These are phyloP conservation scores for Carex littledalei DNA, from an alignment of 176 grass and related monocot species.

Conservation along the genomic window DNA sequence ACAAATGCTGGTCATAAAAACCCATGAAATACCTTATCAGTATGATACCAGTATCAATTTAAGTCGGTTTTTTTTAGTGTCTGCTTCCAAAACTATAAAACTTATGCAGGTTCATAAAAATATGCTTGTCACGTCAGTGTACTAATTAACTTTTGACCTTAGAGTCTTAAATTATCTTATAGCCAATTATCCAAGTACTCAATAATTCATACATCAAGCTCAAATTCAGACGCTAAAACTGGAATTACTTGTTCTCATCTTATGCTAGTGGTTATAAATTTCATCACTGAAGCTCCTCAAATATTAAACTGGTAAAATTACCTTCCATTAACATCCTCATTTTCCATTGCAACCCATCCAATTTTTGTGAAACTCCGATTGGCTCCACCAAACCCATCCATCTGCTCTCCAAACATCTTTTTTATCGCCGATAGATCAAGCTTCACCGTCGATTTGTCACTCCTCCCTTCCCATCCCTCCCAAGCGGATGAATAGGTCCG, in stretches of 20 bases:
- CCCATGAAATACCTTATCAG: neutral
- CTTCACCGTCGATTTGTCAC: conserved; percentile 39
- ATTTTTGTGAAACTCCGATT: conserved; percentile 2
- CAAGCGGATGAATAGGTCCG: conserved; percentile 42
- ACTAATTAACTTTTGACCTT: neutral
- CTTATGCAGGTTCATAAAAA: neutral
- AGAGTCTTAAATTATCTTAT: neutral
- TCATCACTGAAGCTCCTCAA: no score
- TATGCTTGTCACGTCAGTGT: neutral
- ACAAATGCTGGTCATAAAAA: neutral
- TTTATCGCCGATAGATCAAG: conserved; percentile 65
- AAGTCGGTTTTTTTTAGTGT: no score
- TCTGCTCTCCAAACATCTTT: conserved; percentile 45
- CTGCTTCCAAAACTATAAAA: neutral
- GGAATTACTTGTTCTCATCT: neutral
- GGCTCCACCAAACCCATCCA: conserved; percentile 18
- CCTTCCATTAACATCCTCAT: conserved; percentile 17
- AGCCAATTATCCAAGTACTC: neutral
- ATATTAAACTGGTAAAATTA: neutral
- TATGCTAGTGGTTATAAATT: no score
- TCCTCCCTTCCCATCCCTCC: conserved; percentile 35
- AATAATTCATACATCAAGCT: neutral
- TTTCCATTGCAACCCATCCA: conserved; percentile 16
- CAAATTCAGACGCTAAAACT: neutral
- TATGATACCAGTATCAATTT: neutral